Conservation (phyloP, 192 early-diverging fungal species). For the Gryganskiella cystojenkinii region DNA sequence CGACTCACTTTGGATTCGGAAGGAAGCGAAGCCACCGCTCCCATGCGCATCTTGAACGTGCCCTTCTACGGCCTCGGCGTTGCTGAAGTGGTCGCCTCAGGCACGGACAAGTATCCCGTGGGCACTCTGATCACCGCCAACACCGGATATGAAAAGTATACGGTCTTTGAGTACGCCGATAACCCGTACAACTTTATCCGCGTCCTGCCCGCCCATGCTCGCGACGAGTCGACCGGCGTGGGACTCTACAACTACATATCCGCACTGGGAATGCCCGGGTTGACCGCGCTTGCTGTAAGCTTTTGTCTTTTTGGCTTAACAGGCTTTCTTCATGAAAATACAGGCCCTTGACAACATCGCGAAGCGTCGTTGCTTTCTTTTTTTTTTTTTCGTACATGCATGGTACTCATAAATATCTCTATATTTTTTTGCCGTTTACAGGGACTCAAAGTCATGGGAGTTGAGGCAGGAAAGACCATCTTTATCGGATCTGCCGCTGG, state of each 20-base stretch:
- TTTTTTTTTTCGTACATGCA: too few relatives aligned
- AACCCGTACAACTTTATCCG: slow-evolving; percentile 54
- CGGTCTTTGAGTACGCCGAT: slow-evolving; percentile 56
- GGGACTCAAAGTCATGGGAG: slow-evolving; percentile 71
- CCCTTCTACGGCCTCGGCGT: slow-evolving; percentile 48
- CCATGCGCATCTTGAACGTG: slow-evolving; percentile 3
- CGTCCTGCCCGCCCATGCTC: slow-evolving; percentile 54
- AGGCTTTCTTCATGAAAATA: too few relatives aligned
- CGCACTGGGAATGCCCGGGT: slow-evolving; percentile 73
- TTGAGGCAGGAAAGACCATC: slow-evolving; percentile 87
- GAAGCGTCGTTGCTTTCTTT: too few relatives aligned
- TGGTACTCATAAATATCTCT: too few relatives aligned
- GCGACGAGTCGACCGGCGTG: slow-evolving; percentile 42
- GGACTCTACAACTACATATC: slow-evolving; percentile 26
- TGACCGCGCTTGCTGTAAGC: slow-evolving; percentile 41
- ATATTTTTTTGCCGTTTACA: too few relatives aligned
- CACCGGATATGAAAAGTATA: slow-evolving; percentile 68
- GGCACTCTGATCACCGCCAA: slow-evolving; percentile 68
- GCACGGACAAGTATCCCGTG: slow-evolving; percentile 64
- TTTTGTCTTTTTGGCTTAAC: too few relatives aligned
- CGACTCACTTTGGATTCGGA: slow-evolving; percentile 28
- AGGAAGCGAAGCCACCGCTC: slow-evolving; percentile 1
- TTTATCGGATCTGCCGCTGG: slow-evolving; percentile 86
- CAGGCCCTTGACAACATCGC: too few relatives aligned
- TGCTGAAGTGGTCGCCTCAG: slow-evolving; percentile 49